Percentiles rank a stretch among this genome's conserved stretches.
Conservation (phyloP, 2,329 filamentous ascomycete species). For the Ceratocystis destructans region DNA sequence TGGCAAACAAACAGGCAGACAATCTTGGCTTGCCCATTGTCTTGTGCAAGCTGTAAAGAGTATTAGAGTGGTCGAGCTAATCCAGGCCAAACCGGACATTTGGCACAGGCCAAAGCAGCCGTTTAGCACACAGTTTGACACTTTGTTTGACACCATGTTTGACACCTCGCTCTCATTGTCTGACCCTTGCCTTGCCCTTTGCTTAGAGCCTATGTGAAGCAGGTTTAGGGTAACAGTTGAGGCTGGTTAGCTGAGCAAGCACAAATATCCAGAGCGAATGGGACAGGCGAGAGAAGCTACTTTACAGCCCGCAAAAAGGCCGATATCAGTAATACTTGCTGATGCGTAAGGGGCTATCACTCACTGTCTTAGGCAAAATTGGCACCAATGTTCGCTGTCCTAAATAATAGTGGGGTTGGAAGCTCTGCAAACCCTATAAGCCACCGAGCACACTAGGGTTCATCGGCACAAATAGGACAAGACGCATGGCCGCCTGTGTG, state of each 20-base stretch:
- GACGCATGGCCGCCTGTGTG: background rate
- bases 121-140: background rate
- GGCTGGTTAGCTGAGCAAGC: no score
- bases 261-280: no score
- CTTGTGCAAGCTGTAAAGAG: background rate
- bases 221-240: no score
- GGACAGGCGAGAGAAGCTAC: no score
- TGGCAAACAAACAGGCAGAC: no score
- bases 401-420: background rate
- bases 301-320: no score
- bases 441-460: background rate
- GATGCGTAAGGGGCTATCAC: background rate
- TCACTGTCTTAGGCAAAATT: background rate
- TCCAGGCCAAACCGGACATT: background rate
- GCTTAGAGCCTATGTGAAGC: no score
- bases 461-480: background rate
- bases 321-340: no score
- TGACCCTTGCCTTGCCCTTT: background rate
- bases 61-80: background rate
- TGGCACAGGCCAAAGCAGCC: background rate
- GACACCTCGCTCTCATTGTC: background rate
- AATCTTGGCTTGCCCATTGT: background rate
- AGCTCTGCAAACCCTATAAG: background rate
- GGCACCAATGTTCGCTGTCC: background rate
- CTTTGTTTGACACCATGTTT: background rate